Evolutionary conservation across 2,329 filamentous ascomycete species (phyloP).

Genomic region (Xylariaceae sp.): DNA sequence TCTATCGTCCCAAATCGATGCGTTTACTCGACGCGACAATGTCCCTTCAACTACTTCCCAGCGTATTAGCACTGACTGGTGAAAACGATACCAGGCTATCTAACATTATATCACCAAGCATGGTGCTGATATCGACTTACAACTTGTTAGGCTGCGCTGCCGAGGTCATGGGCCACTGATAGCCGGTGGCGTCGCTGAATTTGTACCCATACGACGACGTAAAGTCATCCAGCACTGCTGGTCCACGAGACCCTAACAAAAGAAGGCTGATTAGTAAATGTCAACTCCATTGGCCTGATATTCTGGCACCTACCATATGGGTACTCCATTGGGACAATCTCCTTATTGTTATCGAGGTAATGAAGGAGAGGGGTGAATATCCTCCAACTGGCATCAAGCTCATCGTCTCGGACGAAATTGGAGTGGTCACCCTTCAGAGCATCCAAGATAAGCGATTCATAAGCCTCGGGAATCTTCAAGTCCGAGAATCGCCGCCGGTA

Average conservation of each 20-base stretch:
- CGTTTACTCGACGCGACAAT: constrained; percentile 25
- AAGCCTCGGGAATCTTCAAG: constrained; percentile 98
- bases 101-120: constrained; percentile 36
- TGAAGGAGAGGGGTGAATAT: constrained; percentile 97
- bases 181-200: constrained; percentile 94
- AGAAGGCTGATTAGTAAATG: neutral
- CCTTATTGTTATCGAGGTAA: constrained; percentile 98
- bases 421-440: constrained; percentile 99
- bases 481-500: constrained; percentile 98
- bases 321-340: constrained; percentile 99
- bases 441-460: constrained; percentile 96
- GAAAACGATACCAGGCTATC: constrained; percentile 28
- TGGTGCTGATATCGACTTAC: constrained; percentile 57
- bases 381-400: constrained; percentile 96
- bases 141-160: constrained; percentile 76
- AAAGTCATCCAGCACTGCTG: constrained; percentile 96
- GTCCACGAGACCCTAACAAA: constrained; percentile 84
- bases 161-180: constrained; percentile 89
- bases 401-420: constrained; percentile 97
- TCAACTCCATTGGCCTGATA: neutral
- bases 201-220: constrained; percentile 98
- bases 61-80: constrained; percentile 27
- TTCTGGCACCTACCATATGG: constrained; percentile 78
- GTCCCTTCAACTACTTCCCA: constrained; percentile 31
- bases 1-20: constrained; percentile 16